Percentiles rank a stretch among this genome's conserved stretches.
These are phyloP conservation scores for Neurospora africana DNA, from an alignment of 495 filamentous ascomycete species.

Conservation along the genomic window DNA sequence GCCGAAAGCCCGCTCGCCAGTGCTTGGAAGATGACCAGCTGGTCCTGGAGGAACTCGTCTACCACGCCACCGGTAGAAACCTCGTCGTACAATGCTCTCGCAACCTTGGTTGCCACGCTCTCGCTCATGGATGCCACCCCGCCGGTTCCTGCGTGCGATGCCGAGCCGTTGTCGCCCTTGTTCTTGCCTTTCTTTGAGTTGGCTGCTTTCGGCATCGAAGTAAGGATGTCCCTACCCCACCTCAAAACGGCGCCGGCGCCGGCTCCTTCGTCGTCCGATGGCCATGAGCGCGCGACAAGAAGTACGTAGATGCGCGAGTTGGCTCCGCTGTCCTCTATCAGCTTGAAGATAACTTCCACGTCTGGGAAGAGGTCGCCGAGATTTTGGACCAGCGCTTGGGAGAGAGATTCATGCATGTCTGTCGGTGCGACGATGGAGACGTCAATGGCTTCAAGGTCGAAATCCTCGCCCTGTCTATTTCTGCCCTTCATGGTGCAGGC, in stretches of 20 bases:
- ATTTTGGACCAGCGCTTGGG: conserved; percentile 24
- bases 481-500: neutral
- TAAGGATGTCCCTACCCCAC: conserved; percentile 58
- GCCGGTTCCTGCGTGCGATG: neutral
- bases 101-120: conserved; percentile 38
- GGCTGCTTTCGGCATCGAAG: conserved; percentile 35
- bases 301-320: conserved; percentile 58
- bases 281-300: conserved; percentile 53
- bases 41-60: conserved; percentile 68
- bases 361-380: conserved; percentile 29
- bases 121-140: conserved; percentile 16
- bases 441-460: conserved; percentile 44
- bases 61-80: conserved; percentile 44
- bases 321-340: conserved; percentile 48
- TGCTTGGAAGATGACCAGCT: conserved; percentile 72
- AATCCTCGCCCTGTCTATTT: conserved; percentile 10
- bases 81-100: conserved; percentile 49
- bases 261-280: neutral
- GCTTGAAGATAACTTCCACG: conserved; percentile 38
- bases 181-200: conserved; percentile 29
- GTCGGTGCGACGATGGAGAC: conserved; percentile 47
- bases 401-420: conserved; percentile 31
- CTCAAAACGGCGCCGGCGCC: conserved; percentile 32
- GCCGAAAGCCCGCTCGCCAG: conserved; percentile 47
- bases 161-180: neutral